These are phyloP conservation scores for Fremontodendron californicum DNA, from an alignment of 345 rosid genomes.

Conservation along the genomic window DNA sequence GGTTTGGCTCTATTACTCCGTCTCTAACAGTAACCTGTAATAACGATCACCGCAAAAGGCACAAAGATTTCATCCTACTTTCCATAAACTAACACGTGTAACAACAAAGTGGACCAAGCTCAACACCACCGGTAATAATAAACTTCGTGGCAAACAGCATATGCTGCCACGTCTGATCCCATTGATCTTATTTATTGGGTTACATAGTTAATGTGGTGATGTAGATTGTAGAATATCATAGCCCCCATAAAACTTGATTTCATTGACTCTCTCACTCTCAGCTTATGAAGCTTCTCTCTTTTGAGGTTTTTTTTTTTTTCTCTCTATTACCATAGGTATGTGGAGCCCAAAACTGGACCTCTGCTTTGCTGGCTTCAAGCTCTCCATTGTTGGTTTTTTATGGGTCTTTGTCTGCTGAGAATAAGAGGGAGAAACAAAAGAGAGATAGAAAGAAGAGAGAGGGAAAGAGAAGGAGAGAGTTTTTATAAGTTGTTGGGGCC, in stretches of 20 bases:
- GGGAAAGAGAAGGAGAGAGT: constrained; percentile 15
- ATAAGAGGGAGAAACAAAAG: constrained; percentile 11
- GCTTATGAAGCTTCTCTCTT: constrained; percentile 9
- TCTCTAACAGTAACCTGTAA: background rate
- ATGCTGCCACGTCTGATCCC: background rate
- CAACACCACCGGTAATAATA: background rate
- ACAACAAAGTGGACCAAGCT: background rate
- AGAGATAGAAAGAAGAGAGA: constrained; percentile 13
- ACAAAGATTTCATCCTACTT: background rate
- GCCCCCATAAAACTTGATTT: constrained; percentile 14
- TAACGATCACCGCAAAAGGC: background rate
- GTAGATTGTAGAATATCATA: background rate
- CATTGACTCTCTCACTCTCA: constrained; percentile 24
- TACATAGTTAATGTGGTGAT: background rate
- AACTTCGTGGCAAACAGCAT: background rate
- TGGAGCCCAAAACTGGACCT: constrained; percentile 83
- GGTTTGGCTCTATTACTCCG: background rate
- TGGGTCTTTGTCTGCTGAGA: constrained; percentile 63
- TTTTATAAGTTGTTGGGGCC: constrained; percentile 5
- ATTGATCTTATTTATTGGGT: background rate
- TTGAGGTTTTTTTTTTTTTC: background rate
- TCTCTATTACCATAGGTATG: constrained; percentile 24
- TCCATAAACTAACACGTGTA: background rate
- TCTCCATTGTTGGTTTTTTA: constrained; percentile 62
- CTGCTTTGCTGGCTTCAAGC: constrained; percentile 75